Evolutionary conservation across 2,329 filamentous ascomycete genomes (phyloP).

Genomic region (Seiridium cupressi): DNA sequence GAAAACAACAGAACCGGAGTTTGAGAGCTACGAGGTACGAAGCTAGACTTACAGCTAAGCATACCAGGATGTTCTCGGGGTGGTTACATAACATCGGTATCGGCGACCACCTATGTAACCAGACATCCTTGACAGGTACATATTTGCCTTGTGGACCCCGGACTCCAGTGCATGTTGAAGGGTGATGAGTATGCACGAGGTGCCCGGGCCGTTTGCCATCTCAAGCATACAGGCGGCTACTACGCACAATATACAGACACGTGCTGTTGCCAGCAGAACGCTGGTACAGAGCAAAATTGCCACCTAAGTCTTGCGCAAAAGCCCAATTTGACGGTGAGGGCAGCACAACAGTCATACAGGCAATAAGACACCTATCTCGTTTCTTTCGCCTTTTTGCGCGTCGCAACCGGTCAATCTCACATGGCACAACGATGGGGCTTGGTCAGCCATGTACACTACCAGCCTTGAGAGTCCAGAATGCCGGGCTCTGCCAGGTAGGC

Average conservation of each 20-base stretch:
- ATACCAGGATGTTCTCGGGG: conserved; percentile 2
- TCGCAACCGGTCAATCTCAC: not conserved
- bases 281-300: no score
- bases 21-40: not conserved
- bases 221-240: conserved; percentile 8
- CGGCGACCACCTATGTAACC: conserved; percentile 18
- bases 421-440: not conserved
- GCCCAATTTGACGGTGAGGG: no score
- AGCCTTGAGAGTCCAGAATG: not conserved
- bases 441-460: no score
- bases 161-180: conserved; percentile 15
- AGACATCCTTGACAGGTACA: conserved; percentile 20
- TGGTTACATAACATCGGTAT: conserved; percentile 18
- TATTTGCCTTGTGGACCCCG: conserved; percentile 17
- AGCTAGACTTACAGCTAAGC: not conserved
- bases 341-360: no score
- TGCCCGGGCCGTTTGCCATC: conserved; percentile 12
- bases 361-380: not conserved
- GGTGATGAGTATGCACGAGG: conserved; percentile 14
- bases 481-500: not conserved
- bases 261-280: no score
- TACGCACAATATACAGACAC: no score
- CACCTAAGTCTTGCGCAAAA: no score
- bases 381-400: not conserved
- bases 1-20: not conserved